phyloP scores from a whole-genome alignment of 805 yeast species.

The Blastobotrys attinorum region DNA sequence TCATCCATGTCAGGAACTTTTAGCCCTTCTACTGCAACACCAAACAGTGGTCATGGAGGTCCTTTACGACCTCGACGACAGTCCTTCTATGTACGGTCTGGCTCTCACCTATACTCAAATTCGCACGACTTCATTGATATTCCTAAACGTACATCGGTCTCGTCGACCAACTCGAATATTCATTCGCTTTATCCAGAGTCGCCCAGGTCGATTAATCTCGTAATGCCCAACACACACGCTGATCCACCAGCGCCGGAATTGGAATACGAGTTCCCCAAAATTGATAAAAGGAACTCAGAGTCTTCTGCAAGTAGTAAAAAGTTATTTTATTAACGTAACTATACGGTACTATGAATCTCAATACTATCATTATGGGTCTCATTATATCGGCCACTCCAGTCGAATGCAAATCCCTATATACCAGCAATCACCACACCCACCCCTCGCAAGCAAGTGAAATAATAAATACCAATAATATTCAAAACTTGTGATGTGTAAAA shows the following conservation, averaged over 20 bases:
- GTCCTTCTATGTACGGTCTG: constrained; percentile 12
- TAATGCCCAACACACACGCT: constrained; percentile 5
- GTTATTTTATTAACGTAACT: neutral
- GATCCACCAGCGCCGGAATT: constrained; percentile 2
- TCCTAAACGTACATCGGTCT: neutral
- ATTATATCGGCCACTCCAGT: no score
- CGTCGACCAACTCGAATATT: neutral
- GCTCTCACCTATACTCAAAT: neutral
- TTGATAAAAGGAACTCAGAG: neutral
- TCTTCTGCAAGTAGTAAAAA: neutral
- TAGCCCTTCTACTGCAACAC: no score
- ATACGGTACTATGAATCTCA: no score
- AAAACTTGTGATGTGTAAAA: no score
- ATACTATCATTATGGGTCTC: no score
- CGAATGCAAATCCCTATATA: no score
- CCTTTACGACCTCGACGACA: constrained; percentile 6
- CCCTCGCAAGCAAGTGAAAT: no score
- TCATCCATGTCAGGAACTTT: neutral
- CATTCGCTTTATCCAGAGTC: constrained; percentile 6
- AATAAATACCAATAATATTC: no score
- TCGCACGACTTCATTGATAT: neutral
- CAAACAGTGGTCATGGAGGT: neutral
- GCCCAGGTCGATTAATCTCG: constrained; percentile 7
- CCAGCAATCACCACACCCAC: no score
- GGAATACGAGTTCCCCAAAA: constrained; percentile 8